Percentiles rank a stretch among this genome's conserved stretches.
phyloP scores from a whole-genome alignment of 2,329 filamentous ascomycete species.

The Sporothrix globosa region DNA sequence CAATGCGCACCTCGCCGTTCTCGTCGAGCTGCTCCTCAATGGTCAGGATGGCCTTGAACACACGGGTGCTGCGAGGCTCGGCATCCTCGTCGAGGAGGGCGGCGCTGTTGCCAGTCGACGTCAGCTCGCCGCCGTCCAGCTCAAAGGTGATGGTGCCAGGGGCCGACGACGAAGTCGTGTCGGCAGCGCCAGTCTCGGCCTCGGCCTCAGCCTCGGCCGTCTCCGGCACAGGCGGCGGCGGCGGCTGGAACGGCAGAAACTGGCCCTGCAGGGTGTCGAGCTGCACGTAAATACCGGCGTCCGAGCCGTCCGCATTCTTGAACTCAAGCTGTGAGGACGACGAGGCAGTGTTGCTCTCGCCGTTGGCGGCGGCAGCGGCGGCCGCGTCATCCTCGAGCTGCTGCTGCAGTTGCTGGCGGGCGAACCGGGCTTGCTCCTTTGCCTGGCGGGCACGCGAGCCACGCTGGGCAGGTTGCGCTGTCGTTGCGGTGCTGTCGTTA shows the following conservation, averaged over 20 bases:
- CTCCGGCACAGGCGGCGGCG: slow-evolving; percentile 73
- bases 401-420: slow-evolving; percentile 34
- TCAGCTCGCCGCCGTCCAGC: slow-evolving; percentile 44
- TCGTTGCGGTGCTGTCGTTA: slow-evolving; percentile 43
- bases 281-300: slow-evolving; percentile 65
- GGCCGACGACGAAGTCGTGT: not conserved
- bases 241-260: slow-evolving; percentile 80
- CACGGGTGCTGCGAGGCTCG: slow-evolving; percentile 53
- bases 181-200: slow-evolving; percentile 32
- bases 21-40: slow-evolving; percentile 67
- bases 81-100: slow-evolving; percentile 36
- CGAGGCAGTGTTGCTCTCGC: slow-evolving; percentile 51
- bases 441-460: slow-evolving; percentile 39
- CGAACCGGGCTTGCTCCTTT: slow-evolving; percentile 26
- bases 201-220: slow-evolving; percentile 37
- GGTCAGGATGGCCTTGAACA: slow-evolving; percentile 67
- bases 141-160: slow-evolving; percentile 34
- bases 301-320: slow-evolving; percentile 59
- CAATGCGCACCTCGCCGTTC: slow-evolving; percentile 62
- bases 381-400: slow-evolving; percentile 28
- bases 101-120: slow-evolving; percentile 35
- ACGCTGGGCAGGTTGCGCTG: slow-evolving; percentile 37
- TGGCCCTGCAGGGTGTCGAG: slow-evolving; percentile 69
- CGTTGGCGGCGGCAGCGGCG: slow-evolving; percentile 28
- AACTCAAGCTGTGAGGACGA: slow-evolving; percentile 56